phyloP scores from a whole-genome alignment of 129 eudicot genomes.

The Pulicaria dysenterica region DNA sequence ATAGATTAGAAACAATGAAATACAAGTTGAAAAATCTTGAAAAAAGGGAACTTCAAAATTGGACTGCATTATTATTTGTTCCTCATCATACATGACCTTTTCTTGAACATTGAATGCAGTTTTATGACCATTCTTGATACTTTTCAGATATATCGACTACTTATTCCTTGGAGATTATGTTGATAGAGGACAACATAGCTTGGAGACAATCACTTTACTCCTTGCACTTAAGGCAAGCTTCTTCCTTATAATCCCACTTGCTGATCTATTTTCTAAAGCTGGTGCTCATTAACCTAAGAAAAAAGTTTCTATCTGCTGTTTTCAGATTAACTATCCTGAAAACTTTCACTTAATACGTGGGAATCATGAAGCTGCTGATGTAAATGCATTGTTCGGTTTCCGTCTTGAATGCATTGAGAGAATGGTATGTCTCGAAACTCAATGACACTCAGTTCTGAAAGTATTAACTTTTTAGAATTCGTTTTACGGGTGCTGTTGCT shows the following conservation, averaged over 20 bases:
- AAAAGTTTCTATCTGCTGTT: not conserved
- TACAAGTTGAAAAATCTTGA: too few relatives aligned
- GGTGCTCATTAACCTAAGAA: not conserved
- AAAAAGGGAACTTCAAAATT: too few relatives aligned
- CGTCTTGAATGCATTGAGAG: conserved; percentile 98
- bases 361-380: conserved; percentile 98
- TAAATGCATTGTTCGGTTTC: conserved; percentile 94
- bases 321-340: conserved; percentile 87
- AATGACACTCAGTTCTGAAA: not conserved
- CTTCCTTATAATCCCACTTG: conserved; percentile 19
- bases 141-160: conserved; percentile 90
- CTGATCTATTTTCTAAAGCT: not conserved
- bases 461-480: not conserved
- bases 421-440: conserved; percentile 55
- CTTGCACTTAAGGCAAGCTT: conserved; percentile 89
- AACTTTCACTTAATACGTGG: conserved; percentile 93
- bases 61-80: not conserved
- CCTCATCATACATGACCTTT: not conserved
- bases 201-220: conserved; percentile 92
- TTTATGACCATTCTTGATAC: conserved; percentile 14
- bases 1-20: too few relatives aligned
- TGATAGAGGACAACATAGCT: conserved; percentile 99
- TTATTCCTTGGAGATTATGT: conserved; percentile 98
- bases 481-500: conserved; percentile 22
- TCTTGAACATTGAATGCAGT: not conserved